These are phyloP conservation scores for Saccharomycopsis malanga DNA, from an alignment of 805 yeast genomes.

Conservation along the genomic window DNA sequence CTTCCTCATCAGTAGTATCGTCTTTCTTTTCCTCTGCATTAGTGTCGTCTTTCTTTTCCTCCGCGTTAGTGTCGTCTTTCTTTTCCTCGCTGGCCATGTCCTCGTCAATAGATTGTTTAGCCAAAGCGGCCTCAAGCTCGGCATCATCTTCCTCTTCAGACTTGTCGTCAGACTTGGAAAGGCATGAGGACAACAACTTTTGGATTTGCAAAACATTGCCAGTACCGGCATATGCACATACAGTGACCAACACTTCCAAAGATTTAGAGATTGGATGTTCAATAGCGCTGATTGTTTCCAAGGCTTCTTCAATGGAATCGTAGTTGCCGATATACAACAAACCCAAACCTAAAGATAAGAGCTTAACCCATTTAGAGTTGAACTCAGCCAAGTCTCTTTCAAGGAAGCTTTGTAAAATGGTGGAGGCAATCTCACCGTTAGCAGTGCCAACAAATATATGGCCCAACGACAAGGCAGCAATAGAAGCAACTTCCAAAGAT, in stretches of 20 bases:
- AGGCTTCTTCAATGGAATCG: constrained; percentile 87
- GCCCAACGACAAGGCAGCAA: constrained; percentile 89
- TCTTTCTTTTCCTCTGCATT: constrained; percentile 23
- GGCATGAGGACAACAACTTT: constrained; percentile 55
- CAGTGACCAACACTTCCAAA: constrained; percentile 80
- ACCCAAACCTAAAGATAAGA: constrained; percentile 88
- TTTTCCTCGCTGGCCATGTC: constrained; percentile 26
- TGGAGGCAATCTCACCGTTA: constrained; percentile 89
- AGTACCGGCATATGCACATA: constrained; percentile 95
- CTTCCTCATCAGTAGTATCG: constrained; percentile 21
- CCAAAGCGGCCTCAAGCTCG: constrained; percentile 23
- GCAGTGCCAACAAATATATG: constrained; percentile 94
- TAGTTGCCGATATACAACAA: constrained; percentile 88
- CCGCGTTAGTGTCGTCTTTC: constrained; percentile 31
- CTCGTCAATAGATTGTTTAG: constrained; percentile 17
- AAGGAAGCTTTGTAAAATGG: constrained; percentile 80
- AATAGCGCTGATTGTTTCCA: constrained; percentile 89
- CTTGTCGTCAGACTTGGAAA: constrained; percentile 31
- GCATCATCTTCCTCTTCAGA: constrained; percentile 35
- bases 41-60: constrained; percentile 27
- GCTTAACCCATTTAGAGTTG: constrained; percentile 79
- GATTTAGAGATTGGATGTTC: constrained; percentile 91
- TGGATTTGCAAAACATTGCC: constrained; percentile 96
- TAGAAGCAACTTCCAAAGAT: constrained; percentile 70
- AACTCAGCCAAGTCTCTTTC: constrained; percentile 78